Percentiles rank a stretch among this genome's conserved stretches.
Conservation (phyloP, 108 stramenopile species). For the Nitzschia putrida region DNA sequence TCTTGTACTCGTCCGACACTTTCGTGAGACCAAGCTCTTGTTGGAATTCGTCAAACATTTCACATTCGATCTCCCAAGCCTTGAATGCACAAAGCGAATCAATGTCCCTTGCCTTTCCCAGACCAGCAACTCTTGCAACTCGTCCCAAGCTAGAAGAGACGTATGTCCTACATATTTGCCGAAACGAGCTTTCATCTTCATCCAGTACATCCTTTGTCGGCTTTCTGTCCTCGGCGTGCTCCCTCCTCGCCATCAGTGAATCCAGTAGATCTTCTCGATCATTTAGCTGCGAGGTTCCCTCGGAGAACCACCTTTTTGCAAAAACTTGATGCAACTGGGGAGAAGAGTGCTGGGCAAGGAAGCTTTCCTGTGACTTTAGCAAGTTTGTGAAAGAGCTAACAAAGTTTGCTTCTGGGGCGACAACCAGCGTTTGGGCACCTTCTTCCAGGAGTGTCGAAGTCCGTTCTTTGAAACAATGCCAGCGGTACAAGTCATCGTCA, state of each 20-base stretch:
- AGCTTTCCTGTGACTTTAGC: slow-evolving; percentile 4
- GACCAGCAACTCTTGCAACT: slow-evolving; percentile 34
- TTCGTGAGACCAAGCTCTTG: slow-evolving; percentile 14
- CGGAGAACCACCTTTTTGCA: slow-evolving; percentile 24
- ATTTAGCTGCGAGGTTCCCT: slow-evolving; percentile 25
- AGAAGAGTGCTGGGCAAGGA: slow-evolving; percentile 24
- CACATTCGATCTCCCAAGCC: slow-evolving; percentile 70
- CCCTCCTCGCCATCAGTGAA: slow-evolving; percentile 46
- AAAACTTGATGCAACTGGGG: slow-evolving; percentile 19
- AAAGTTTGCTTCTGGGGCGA: slow-evolving; percentile 41
- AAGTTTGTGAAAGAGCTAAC: slow-evolving; percentile 31
- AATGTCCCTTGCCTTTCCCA: not conserved
- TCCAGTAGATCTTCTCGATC: slow-evolving; percentile 57
- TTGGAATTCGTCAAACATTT: slow-evolving; percentile 47
- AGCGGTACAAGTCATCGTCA: slow-evolving; percentile 20
- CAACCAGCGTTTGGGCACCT: slow-evolving; percentile 46
- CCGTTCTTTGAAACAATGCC: slow-evolving; percentile 37
- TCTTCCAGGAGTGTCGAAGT: slow-evolving; percentile 43
- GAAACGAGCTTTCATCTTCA: slow-evolving; percentile 20
- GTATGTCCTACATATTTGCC: slow-evolving; percentile 50
- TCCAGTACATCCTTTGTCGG: not conserved
- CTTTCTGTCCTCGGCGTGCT: slow-evolving; percentile 10
- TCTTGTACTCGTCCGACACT: slow-evolving; percentile 46
- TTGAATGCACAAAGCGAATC: slow-evolving; percentile 49
- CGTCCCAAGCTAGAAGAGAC: slow-evolving; percentile 46